These are phyloP conservation scores for Fraxinus xanthoxyloides DNA, from an alignment of 305 asterid genomes.

Conservation along the genomic window DNA sequence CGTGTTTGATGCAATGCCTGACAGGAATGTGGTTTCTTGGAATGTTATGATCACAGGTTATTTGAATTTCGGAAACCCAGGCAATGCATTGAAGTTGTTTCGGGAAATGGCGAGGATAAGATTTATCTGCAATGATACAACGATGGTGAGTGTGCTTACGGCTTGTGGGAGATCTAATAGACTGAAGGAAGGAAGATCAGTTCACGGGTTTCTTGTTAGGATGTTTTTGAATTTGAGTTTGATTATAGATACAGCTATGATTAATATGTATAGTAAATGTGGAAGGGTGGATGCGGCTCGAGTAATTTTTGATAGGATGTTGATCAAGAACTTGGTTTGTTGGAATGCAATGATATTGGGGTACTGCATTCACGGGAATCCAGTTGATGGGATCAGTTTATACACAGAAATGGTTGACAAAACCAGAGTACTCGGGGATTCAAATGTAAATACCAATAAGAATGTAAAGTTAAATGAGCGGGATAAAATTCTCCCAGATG, in stretches of 20 bases:
- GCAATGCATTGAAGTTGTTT: not conserved
- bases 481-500: not conserved
- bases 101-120: not conserved
- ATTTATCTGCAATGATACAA: not conserved
- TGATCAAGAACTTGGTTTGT: not conserved
- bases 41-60: constrained; percentile 36
- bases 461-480: not conserved
- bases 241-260: not conserved
- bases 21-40: constrained; percentile 48
- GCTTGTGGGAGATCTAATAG: not conserved
- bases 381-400: not conserved
- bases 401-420: not conserved
- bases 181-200: not conserved
- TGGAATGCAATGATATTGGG: not conserved
- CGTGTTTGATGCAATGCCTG: not conserved
- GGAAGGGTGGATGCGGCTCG: not conserved
- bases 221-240: not conserved
- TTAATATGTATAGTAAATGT: not conserved
- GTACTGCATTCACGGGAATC: not conserved
- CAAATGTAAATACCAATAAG: not conserved
- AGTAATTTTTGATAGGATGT: not conserved
- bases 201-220: not conserved
- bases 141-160: not conserved
- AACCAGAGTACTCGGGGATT: not conserved
- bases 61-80: not conserved